phyloP scores from a whole-genome alignment of 768 basidiomycete species.

The Russula sp. region DNA sequence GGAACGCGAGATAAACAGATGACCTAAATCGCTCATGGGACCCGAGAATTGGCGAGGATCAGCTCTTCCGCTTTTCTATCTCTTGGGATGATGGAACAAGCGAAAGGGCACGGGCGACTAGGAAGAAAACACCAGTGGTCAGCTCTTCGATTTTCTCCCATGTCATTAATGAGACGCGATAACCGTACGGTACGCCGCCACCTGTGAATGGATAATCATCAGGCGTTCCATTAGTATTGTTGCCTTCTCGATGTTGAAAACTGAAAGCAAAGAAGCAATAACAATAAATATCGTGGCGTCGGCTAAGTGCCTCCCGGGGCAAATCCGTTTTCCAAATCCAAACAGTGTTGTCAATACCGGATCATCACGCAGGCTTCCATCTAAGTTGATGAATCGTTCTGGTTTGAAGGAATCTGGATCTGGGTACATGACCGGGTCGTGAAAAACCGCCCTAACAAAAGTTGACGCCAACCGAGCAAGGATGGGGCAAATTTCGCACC shows the following conservation, averaged over 20 bases:
- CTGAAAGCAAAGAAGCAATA: not conserved
- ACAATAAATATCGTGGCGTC: conserved; percentile 5
- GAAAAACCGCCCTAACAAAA: not conserved
- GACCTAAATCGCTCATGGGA: not conserved
- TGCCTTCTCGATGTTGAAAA: not conserved
- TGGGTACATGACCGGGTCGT: not conserved
- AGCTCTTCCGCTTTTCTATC: not conserved
- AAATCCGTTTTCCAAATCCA: conserved; percentile 12
- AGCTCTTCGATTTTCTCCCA: not conserved
- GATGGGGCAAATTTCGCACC: conserved; percentile 10
- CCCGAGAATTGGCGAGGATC: not conserved
- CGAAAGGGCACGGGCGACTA: not conserved
- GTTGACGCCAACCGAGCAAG: not conserved
- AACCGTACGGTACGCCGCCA: not conserved
- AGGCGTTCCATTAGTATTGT: not conserved
- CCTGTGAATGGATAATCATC: not conserved
- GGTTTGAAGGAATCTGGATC: conserved; percentile 5
- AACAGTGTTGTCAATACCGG: not conserved
- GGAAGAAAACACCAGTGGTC: not conserved
- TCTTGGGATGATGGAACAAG: not conserved
- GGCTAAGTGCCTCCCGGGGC: not conserved
- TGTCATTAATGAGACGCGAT: not conserved
- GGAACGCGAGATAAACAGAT: not conserved
- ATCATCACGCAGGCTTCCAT: conserved; percentile 11
- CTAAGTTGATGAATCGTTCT: conserved; percentile 4